These are phyloP conservation scores for Rhizopogon vesiculosus DNA, from an alignment of 768 basidiomycete species.

Conservation along the genomic window DNA sequence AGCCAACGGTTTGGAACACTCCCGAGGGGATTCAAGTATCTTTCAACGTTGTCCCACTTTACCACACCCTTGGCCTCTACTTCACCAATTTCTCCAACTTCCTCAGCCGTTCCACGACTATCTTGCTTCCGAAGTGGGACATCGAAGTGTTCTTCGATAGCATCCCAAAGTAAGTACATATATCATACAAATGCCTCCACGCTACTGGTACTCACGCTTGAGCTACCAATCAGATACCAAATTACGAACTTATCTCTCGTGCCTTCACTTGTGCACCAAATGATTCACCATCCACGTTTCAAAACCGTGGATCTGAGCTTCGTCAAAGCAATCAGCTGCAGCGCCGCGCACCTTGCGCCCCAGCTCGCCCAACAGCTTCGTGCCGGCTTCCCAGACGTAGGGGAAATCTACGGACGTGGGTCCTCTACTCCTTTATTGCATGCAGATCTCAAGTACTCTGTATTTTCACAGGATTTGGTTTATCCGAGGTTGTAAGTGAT, in stretches of 20 bases:
- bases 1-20: too few relatives aligned
- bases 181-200: background rate
- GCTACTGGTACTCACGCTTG: background rate
- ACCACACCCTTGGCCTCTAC: too few relatives aligned
- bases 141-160: constrained; percentile 38
- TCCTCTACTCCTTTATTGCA: background rate
- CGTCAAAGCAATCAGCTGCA: constrained; percentile 34
- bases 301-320: constrained; percentile 45
- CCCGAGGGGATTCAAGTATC: too few relatives aligned
- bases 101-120: constrained; percentile 34
- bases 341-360: constrained; percentile 58
- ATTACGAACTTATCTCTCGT: constrained; percentile 42
- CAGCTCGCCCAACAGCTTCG: constrained; percentile 36
- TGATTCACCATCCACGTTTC: constrained; percentile 42
- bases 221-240: constrained; percentile 38
- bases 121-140: constrained; percentile 54
- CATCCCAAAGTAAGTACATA: constrained; percentile 46
- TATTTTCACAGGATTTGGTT: constrained; percentile 46
- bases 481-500: constrained; percentile 50
- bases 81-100: constrained; percentile 12
- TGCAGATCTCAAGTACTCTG: background rate
- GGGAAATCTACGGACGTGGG: constrained; percentile 37
- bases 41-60: too few relatives aligned
- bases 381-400: constrained; percentile 24
- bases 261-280: constrained; percentile 54